Base-by-base conservation (phyloP, 2,329 filamentous ascomycete species). In the Domatiomyces globalis region DNA sequence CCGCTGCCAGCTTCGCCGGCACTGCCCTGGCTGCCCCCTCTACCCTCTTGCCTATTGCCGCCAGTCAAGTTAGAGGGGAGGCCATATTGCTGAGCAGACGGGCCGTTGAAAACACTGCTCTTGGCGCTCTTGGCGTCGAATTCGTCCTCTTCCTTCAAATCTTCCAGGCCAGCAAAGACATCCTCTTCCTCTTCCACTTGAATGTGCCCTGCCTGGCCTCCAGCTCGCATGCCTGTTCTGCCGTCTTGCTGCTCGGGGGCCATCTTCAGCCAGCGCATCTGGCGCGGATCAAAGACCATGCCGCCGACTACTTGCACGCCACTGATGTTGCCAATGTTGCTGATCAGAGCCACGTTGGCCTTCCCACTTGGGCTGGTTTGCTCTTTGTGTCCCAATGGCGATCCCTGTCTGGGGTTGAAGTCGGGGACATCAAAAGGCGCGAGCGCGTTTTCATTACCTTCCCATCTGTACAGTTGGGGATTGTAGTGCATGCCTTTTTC, bases 401-500 rank as follows among this genome's bases (percentile, higher is more conserved):
- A 59, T 19, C 51, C 51, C 8, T 48, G 53, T 43, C 52, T 49
- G 33, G 57, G 56, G 43, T 59, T 51, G 45, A 61, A 61, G 33
- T 68, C 66, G 54, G 80, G 71, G 50, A 75, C 67, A 50, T 95
- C 88, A 67, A 98, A 98, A 4, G 81, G 79, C 56, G 78, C 77
- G 49, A 94, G 72, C 33, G 77, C 84, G 61, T 87, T 90, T 65
- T 98, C 92, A 62, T 98, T 98, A 49, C 92, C 92, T 73, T 98
- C 92, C 92, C 92, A 98, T 48, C 81, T 78, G 63, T 83, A 92
- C 7, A 86, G 85, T 25, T 77, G 73, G 5, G 92, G 87, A 63
- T 98, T 96, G 66, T 95, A 98, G 50, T 81, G 83, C 92, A 98
- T 98, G 57, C 90, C 92, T 67, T 95, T 92, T 54, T 95, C 78